These are phyloP conservation scores for Candolleomyces eurysporus DNA, from an alignment of 768 basidiomycete species.

Conservation along the genomic window DNA sequence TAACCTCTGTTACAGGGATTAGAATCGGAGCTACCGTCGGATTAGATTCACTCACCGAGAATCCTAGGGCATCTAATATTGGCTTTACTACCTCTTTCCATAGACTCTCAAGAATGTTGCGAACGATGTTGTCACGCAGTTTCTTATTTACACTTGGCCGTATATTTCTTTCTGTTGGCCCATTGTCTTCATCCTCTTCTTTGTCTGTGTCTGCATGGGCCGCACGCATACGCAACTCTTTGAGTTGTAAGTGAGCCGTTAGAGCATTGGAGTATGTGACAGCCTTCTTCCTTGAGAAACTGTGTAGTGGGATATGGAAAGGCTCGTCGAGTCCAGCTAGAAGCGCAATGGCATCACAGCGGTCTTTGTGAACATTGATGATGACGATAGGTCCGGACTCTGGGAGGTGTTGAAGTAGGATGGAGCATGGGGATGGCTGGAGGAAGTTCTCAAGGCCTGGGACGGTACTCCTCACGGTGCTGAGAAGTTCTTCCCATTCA, in stretches of 20 bases:
- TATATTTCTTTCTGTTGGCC: no score
- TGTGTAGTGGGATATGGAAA: slow-evolving; percentile 8
- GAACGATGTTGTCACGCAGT: background rate
- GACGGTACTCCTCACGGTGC: background rate
- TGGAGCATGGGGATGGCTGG: background rate
- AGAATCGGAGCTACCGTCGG: background rate
- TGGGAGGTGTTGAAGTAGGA: background rate
- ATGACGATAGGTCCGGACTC: slow-evolving; percentile 6
- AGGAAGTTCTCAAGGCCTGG: slow-evolving; percentile 5
- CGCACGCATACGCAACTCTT: slow-evolving; percentile 1
- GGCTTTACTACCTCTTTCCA: slow-evolving; percentile 3
- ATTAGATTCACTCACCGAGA: slow-evolving; percentile 3
- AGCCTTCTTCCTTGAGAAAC: slow-evolving; percentile 2
- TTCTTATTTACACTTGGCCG: no score
- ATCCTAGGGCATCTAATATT: slow-evolving; percentile 8
- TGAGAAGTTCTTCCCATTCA: background rate
- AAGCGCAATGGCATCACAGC: slow-evolving; percentile 11
- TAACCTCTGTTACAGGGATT: background rate
- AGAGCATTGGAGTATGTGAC: background rate
- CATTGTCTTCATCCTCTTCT: background rate
- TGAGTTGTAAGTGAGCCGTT: background rate
- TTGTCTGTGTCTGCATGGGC: slow-evolving; percentile 11
- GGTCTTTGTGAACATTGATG: slow-evolving; percentile 1
- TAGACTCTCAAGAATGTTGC: background rate
- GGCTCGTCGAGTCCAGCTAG: background rate